Conservation (phyloP, 148 eudicot species). For the Drosera capensis region DNA sequence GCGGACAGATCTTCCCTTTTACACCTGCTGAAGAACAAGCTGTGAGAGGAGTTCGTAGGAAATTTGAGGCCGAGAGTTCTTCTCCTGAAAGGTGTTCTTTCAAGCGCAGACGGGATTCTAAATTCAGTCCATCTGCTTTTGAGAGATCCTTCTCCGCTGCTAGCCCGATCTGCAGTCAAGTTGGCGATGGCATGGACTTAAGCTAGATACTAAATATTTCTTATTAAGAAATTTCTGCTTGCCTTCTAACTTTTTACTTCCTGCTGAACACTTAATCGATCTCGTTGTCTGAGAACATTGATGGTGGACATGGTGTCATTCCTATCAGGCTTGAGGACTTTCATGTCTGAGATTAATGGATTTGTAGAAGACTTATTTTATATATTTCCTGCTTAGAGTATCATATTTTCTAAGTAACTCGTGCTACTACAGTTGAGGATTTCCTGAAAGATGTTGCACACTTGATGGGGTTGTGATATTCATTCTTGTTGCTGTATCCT, state of each 20-base stretch:
- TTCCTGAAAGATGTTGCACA: too few species aligned
- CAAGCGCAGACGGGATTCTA: conserved; percentile 71
- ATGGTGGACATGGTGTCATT: conserved; percentile 20
- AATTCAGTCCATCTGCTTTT: conserved; percentile 68
- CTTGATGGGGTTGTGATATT: too few species aligned
- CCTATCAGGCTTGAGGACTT: conserved; percentile 17
- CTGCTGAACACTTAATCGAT: conserved; percentile 9
- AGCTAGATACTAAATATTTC: conserved; percentile 30
- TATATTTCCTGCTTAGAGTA: neutral
- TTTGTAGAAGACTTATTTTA: conserved; percentile 6
- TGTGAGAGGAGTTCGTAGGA: conserved; percentile 84
- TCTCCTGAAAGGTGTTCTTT: conserved; percentile 52
- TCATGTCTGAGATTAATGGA: conserved; percentile 9
- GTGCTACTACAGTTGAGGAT: neutral
- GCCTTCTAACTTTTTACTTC: conserved; percentile 7
- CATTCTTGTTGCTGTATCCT: too few species aligned
- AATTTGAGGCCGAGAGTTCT: conserved; percentile 54
- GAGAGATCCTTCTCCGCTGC: conserved; percentile 85
- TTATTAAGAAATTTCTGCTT: neutral
- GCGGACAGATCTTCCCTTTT: conserved; percentile 72
- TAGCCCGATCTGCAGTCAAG: conserved; percentile 81
- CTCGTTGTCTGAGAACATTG: conserved; percentile 13
- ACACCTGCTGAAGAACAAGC: conserved; percentile 71
- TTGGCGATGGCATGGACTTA: conserved; percentile 98
- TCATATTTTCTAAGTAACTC: neutral